Percentiles rank a stretch among this genome's conserved stretches.
Conservation (phyloP, 2,329 filamentous ascomycete species). For the Aschersonia sp. region DNA sequence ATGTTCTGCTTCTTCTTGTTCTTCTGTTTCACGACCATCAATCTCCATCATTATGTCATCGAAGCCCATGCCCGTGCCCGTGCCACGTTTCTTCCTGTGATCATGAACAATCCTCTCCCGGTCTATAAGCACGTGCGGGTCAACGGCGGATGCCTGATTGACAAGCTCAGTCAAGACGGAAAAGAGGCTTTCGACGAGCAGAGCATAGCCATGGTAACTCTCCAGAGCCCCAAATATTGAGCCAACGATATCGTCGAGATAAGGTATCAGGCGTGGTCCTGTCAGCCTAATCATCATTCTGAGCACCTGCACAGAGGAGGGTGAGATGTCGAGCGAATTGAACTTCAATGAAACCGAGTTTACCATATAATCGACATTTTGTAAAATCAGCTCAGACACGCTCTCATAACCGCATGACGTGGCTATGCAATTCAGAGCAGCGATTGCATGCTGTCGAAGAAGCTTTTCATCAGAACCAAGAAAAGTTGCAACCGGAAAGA, state of each 20-base stretch:
- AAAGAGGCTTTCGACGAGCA: slow-evolving; percentile 76
- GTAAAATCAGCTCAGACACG: slow-evolving; percentile 67
- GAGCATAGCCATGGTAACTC: slow-evolving; percentile 84
- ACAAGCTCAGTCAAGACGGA: slow-evolving; percentile 70
- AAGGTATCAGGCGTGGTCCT: slow-evolving; percentile 68
- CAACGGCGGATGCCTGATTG: slow-evolving; percentile 58
- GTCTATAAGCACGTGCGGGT: slow-evolving; percentile 30
- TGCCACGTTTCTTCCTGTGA: slow-evolving; percentile 15
- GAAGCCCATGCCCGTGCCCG: too few species aligned
- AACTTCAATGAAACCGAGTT: slow-evolving; percentile 82
- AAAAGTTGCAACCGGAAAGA: slow-evolving; percentile 86
- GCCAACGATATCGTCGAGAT: slow-evolving; percentile 79
- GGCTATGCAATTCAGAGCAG: slow-evolving; percentile 70
- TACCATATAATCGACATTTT: slow-evolving; percentile 92
- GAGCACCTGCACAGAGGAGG: slow-evolving; percentile 78
- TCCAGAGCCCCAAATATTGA: slow-evolving; percentile 91
- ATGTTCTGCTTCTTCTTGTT: slow-evolving; percentile 17
- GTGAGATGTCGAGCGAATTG: slow-evolving; percentile 84
- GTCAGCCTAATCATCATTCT: slow-evolving; percentile 89
- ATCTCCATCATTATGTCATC: slow-evolving; percentile 27
- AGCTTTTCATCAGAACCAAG: slow-evolving; percentile 56
- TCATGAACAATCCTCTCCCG: slow-evolving; percentile 18
- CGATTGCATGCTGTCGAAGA: slow-evolving; percentile 70
- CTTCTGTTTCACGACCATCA: slow-evolving; percentile 33
- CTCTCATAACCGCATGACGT: slow-evolving; percentile 57